A percentile compares a stretch with the other conserved stretches of the same genome.
These are phyloP conservation scores for Leccinum huronense DNA, from an alignment of 1,284 basidiomycete species.

Conservation along the genomic window DNA sequence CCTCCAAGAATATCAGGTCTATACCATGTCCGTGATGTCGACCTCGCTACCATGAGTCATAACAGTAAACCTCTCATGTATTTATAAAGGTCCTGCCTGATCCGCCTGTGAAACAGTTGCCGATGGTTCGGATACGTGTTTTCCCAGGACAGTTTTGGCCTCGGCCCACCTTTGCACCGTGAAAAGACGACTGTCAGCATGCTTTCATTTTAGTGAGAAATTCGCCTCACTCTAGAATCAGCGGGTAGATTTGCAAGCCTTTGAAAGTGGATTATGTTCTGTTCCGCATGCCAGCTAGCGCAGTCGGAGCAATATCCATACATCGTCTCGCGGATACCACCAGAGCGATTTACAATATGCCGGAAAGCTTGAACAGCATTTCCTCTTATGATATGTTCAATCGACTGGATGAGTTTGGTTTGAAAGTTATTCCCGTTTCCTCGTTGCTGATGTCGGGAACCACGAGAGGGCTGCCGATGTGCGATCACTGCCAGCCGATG, in stretches of 20 bases:
- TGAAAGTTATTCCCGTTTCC: conserved; percentile 47
- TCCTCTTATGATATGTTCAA: conserved; percentile 81
- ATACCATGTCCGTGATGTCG: conserved; percentile 98
- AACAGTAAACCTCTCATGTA: conserved; percentile 70
- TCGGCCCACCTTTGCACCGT: conserved; percentile 92
- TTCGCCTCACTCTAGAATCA: conserved; percentile 60
- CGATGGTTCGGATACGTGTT: conserved; percentile 48
- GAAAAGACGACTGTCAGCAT: conserved; percentile 55
- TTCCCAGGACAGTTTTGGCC: conserved; percentile 76
- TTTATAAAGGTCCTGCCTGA: conserved; percentile 34
- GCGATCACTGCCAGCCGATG: conserved; percentile 45
- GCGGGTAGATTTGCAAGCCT: conserved; percentile 49
- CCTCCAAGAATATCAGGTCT: conserved; percentile 97
- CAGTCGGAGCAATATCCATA: conserved; percentile 65
- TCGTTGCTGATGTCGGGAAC: conserved; percentile 56
- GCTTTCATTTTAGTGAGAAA: conserved; percentile 48
- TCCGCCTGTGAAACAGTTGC: conserved; percentile 20
- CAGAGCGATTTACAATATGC: conserved; percentile 64
- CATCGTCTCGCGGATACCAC: conserved; percentile 63
- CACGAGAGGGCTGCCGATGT: conserved; percentile 47
- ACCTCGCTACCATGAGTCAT: conserved; percentile 90
- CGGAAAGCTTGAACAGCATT: conserved; percentile 84
- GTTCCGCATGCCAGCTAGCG: conserved; percentile 54
- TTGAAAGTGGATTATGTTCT: conserved; percentile 47
- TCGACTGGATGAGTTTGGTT: conserved; percentile 70